Conservation (phyloP, 129 eudicot genomes). For the Flaveria brownii region DNA sequence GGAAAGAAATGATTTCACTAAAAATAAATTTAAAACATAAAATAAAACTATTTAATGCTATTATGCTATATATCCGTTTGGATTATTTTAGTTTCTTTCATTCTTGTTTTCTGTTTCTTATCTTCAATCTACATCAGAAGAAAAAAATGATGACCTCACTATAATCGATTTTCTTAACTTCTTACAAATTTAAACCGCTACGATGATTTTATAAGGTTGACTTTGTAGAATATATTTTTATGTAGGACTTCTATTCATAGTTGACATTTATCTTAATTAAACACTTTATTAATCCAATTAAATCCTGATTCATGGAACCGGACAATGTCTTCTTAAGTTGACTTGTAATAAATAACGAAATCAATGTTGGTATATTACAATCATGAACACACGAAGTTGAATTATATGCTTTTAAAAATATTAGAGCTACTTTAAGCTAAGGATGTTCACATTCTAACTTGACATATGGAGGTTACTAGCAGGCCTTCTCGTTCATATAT, state of each 20-base stretch:
- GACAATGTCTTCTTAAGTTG: neutral
- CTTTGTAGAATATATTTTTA: neutral
- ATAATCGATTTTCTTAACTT: neutral
- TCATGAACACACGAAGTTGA: neutral
- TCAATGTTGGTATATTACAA: conserved; percentile 14
- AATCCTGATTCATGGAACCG: conserved; percentile 4
- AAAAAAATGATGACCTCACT: neutral
- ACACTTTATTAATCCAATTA: neutral
- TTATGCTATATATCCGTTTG: neutral
- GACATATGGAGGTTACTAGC: neutral
- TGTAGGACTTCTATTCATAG: neutral
- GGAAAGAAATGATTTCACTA: neutral
- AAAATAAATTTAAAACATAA: neutral
- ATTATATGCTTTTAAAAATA: neutral
- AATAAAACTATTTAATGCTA: neutral
- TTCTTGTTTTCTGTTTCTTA: neutral
- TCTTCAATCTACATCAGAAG: neutral
- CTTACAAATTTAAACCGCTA: neutral
- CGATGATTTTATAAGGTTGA: conserved; percentile 12
- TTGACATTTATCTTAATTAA: conserved; percentile 1
- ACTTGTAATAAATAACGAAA: conserved; percentile 6
- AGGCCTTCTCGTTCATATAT: neutral
- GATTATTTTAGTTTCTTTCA: neutral
- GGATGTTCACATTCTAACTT: neutral
- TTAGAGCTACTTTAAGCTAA: neutral